phyloP scores from a whole-genome alignment of 176 grass and related monocot species.

The Raddia distichophylla region DNA sequence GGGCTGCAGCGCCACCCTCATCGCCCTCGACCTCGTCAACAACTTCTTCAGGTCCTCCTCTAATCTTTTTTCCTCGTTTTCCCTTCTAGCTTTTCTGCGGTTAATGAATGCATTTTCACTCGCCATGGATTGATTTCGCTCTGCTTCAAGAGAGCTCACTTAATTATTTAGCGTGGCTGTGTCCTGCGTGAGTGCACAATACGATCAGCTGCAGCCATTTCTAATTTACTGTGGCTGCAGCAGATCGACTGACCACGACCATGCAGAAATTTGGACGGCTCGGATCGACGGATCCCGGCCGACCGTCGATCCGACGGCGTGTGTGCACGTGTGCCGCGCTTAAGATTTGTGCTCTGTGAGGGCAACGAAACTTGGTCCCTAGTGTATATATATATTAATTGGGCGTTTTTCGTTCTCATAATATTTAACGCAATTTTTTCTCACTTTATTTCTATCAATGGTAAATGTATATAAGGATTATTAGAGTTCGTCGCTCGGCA shows the following conservation, averaged over 20 bases:
- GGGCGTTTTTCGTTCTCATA: too few relatives aligned
- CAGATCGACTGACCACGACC: too few relatives aligned
- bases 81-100: background rate
- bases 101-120: background rate
- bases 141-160: too few relatives aligned
- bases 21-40: conserved; percentile 77
- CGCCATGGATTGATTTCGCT: background rate
- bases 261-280: too few relatives aligned
- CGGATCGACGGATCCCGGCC: background rate
- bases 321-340: background rate
- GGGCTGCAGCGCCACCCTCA: conserved; percentile 89
- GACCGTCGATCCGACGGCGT: background rate
- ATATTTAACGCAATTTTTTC: background rate
- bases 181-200: background rate
- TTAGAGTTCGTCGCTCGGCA: background rate
- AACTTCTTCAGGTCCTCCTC: conserved; percentile 54
- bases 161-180: too few relatives aligned
- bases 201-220: background rate
- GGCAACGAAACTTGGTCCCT: too few relatives aligned
- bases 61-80: background rate
- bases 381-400: too few relatives aligned
- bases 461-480: too few relatives aligned
- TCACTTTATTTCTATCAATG: too few relatives aligned
- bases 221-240: background rate
- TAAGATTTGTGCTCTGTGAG: background rate